Conservation (phyloP, 1,139 yeast genomes). For the Diutina pseudorugosa region DNA sequence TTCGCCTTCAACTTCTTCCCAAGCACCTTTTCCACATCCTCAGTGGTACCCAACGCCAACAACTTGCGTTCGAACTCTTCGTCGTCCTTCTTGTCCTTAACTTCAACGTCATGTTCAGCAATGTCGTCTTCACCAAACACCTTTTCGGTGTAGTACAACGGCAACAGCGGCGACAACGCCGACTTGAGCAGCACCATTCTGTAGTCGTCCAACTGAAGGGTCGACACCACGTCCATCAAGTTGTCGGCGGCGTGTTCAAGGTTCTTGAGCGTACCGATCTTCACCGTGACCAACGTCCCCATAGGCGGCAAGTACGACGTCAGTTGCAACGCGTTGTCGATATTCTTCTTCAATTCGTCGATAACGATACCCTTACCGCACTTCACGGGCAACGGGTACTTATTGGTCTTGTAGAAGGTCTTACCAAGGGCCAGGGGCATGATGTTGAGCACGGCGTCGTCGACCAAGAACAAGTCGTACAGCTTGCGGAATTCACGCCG, state of each 20-base stretch:
- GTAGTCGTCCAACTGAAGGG: slow-evolving; percentile 42
- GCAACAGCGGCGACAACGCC: slow-evolving; percentile 66
- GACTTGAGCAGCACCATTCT: slow-evolving; percentile 64
- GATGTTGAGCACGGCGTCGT: slow-evolving; percentile 67
- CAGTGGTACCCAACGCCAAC: slow-evolving; percentile 69
- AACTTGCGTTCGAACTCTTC: slow-evolving; percentile 61
- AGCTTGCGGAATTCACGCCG: slow-evolving; percentile 50
- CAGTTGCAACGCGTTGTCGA: slow-evolving; percentile 45
- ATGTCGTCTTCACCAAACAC: slow-evolving; percentile 28
- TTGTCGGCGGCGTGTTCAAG: slow-evolving; percentile 15
- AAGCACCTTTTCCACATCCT: slow-evolving; percentile 40
- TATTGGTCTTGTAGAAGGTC: slow-evolving; percentile 48
- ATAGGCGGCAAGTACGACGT: slow-evolving; percentile 62
- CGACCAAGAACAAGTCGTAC: slow-evolving; percentile 69
- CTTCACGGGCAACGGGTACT: slow-evolving; percentile 60
- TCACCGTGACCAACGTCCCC: slow-evolving; percentile 56
- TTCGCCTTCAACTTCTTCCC: slow-evolving; percentile 21
- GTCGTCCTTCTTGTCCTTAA: slow-evolving; percentile 14
- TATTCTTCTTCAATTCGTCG: slow-evolving; percentile 43
- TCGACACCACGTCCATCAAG: slow-evolving; percentile 1
- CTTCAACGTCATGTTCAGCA: slow-evolving; percentile 11
- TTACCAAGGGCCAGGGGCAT: slow-evolving; percentile 80
- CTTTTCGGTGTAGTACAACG: slow-evolving; percentile 59
- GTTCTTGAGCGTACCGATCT: slow-evolving; percentile 43
- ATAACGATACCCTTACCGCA: slow-evolving; percentile 37